phyloP scores from a whole-genome alignment of 176 grass and related monocot species.

The Melocanna baccifera region DNA sequence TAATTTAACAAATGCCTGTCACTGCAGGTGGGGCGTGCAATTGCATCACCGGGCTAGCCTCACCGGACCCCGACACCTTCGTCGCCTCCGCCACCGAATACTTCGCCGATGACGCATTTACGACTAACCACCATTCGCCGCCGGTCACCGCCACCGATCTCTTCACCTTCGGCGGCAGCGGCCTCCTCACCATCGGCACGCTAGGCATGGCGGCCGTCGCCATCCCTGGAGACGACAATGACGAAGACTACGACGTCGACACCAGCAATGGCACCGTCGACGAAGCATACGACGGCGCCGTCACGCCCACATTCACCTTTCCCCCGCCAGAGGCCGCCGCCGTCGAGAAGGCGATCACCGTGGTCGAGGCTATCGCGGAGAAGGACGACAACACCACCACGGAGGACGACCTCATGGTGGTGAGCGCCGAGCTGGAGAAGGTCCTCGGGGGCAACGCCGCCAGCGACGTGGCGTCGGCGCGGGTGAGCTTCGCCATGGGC shows the following conservation, averaged over 20 bases:
- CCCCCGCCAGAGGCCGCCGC: background rate
- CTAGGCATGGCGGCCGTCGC: slow-evolving; percentile 38
- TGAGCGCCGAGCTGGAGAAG: slow-evolving; percentile 88
- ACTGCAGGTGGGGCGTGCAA: slow-evolving; percentile 59
- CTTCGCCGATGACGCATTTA: slow-evolving; percentile 21
- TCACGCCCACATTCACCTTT: slow-evolving; percentile 47
- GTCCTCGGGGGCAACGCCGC: slow-evolving; percentile 53
- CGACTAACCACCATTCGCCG: slow-evolving; percentile 8
- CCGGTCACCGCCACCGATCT: slow-evolving; percentile 16
- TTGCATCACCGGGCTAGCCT: slow-evolving; percentile 51
- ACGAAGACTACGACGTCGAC: background rate
- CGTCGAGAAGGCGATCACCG: slow-evolving; percentile 25
- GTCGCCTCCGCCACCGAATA: slow-evolving; percentile 23
- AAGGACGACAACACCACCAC: slow-evolving; percentile 70
- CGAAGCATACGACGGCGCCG: background rate
- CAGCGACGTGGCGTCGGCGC: slow-evolving; percentile 54
- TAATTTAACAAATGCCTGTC: background rate
- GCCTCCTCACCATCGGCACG: slow-evolving; percentile 68
- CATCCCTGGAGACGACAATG: slow-evolving; percentile 14
- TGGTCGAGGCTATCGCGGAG: slow-evolving; percentile 68
- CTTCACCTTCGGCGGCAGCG: slow-evolving; percentile 38
- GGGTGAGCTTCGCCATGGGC: slow-evolving; percentile 62
- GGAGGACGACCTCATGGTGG: slow-evolving; percentile 79
- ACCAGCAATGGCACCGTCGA: background rate
- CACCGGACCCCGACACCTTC: slow-evolving; percentile 33